These are phyloP conservation scores for Diutina ranongensis DNA, from an alignment of 1,139 yeast species.

Conservation along the genomic window DNA sequence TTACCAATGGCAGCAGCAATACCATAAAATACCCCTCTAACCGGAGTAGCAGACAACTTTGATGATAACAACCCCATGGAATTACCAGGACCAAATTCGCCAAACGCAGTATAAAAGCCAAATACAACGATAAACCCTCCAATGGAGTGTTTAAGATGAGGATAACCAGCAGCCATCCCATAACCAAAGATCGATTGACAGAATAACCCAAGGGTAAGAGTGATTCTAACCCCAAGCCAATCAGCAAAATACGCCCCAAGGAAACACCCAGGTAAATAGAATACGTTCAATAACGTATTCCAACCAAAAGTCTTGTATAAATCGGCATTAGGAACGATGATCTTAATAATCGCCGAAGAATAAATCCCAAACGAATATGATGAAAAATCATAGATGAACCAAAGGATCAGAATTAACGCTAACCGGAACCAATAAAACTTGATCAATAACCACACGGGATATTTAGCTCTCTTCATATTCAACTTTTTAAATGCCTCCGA, in stretches of 20 bases:
- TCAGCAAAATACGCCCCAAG: conserved; percentile 78
- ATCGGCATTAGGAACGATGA: conserved; percentile 49
- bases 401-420: conserved; percentile 55
- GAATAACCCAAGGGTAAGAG: conserved; percentile 56
- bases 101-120: conserved; percentile 77
- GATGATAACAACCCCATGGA: conserved; percentile 82
- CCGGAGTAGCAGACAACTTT: conserved; percentile 75
- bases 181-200: conserved; percentile 76
- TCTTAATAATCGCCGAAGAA: conserved; percentile 53
- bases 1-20: conserved; percentile 88
- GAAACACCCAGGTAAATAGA: conserved; percentile 84
- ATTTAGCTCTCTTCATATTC: conserved; percentile 48
- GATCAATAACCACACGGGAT: conserved; percentile 56
- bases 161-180: conserved; percentile 68
- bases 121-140: conserved; percentile 77
- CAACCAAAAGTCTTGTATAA: conserved; percentile 78
- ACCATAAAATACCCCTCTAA: conserved; percentile 86
- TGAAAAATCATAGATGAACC: conserved; percentile 89
- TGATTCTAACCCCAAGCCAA: conserved; percentile 77
- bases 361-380: conserved; percentile 81
- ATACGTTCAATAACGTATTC: conserved; percentile 80
- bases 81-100: conserved; percentile 94
- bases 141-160: conserved; percentile 42
- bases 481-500: conserved; percentile 59
- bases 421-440: conserved; percentile 84